Percentiles rank a stretch among this genome's conserved stretches.
Conservation (phyloP, 345 rosid genomes). For the Corymbia maculata region DNA sequence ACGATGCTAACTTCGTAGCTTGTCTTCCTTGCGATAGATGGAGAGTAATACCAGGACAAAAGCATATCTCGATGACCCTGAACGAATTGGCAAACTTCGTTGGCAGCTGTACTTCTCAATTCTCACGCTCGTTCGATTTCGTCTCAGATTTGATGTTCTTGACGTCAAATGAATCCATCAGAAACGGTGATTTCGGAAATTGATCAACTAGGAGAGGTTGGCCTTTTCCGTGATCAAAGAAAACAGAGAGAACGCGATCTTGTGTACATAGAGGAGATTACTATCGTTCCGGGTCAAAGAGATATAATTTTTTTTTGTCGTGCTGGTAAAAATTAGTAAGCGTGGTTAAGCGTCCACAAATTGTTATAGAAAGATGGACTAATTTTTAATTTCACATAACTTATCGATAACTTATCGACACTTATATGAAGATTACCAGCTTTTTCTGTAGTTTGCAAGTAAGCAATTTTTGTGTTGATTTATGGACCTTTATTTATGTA, state of each 20-base stretch:
- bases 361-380: not conserved
- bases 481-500: too few species aligned
- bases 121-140: not conserved
- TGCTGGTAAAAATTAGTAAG: not conserved
- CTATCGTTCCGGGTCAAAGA: not conserved
- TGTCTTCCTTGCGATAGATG: not conserved
- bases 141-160: not conserved
- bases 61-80: not conserved
- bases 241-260: not conserved
- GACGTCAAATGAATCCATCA: not conserved
- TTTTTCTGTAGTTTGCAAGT: not conserved
- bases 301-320: not conserved
- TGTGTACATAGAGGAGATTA: not conserved
- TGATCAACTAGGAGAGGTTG: not conserved
- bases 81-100: not conserved
- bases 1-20: not conserved
- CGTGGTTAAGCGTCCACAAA: not conserved
- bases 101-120: not conserved
- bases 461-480: not conserved
- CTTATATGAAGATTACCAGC: not conserved
- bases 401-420: not conserved
- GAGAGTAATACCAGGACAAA: not conserved
- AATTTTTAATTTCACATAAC: not conserved
- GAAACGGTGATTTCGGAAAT: not conserved
- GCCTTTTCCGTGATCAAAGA: not conserved